phyloP scores from a whole-genome alignment of 164 flowering plant genomes.

The Nymphaea thermarum region DNA sequence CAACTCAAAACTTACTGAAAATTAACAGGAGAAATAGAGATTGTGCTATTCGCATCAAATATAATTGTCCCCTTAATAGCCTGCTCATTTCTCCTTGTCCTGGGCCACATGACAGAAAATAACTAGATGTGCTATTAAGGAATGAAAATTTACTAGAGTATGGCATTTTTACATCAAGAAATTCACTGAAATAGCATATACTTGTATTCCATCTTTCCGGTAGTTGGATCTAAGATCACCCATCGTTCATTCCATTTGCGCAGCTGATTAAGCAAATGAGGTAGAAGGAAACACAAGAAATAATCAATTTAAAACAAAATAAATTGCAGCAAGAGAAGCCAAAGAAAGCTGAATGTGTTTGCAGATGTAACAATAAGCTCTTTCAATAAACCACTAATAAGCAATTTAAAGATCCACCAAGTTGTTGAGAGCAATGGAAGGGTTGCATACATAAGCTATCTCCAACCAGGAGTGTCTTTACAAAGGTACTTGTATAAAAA shows the following conservation, averaged over 20 bases:
- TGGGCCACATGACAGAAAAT: slow-evolving; percentile 13
- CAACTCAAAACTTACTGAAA: slow-evolving; percentile 57
- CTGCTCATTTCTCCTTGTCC: slow-evolving; percentile 83
- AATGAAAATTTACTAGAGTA: not conserved
- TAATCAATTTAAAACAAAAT: not conserved
- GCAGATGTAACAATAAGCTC: no score
- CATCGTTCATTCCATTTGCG: slow-evolving; percentile 98
- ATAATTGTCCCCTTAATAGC: slow-evolving; percentile 68
- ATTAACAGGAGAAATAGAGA: slow-evolving; percentile 80
- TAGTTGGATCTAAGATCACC: slow-evolving; percentile 91
- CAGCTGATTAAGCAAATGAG: slow-evolving; percentile 31
- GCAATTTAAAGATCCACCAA: no score
- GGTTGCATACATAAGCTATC: no score
- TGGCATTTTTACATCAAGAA: not conserved
- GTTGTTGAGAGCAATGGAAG: no score
- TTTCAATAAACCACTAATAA: no score
- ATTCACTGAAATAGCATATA: slow-evolving; percentile 14
- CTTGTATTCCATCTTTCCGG: slow-evolving; percentile 99
- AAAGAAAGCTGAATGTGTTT: no score
- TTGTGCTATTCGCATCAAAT: slow-evolving; percentile 84
- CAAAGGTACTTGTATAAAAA: no score
- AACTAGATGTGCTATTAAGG: not conserved
- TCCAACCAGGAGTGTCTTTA: no score
- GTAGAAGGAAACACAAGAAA: not conserved
- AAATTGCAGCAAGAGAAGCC: no score